Evolutionary conservation across 805 yeast genomes (phyloP), one percentile per base, ranked within the genome.

Genomic region (Wickerhamomyces bisporus): DNA sequence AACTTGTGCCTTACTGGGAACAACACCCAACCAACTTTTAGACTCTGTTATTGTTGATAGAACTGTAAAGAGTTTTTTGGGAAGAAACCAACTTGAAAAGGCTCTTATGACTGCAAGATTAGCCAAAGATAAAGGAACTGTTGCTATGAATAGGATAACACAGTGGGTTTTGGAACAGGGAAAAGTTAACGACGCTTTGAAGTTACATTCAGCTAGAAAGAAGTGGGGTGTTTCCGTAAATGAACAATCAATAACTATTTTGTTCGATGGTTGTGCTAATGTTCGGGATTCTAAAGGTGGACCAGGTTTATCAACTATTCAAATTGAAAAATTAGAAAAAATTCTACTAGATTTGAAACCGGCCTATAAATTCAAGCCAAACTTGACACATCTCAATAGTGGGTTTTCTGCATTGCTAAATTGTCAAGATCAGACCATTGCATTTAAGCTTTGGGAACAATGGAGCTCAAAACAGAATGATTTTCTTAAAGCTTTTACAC

Each of bases 81-180:
- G 60, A 15, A 57, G 73, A 36, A 76, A 66, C 37, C 75, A 73
- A 26, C 43, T 66, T 0, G 65, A 62, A 24, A 72, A 83, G 40
- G 89, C 89, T 0, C 40, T 70, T 19, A 65, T 64, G 46, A 55
- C 78, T n/a, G 63, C 73, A 4, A 63, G 68, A 30, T 43, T 77
- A 11, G 75, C 82, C 0, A 57, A 64, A 21, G 52, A 51, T 3
- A 66, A 68, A 26, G 86, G 84, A 8, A 47, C 66, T 0, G 84
- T 78, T 24, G 84, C 77, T 1, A 71, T 77, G 75, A 84, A 85
- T 45, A 66, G 71, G n/a, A 65, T 84, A 0, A 54, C 78, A 50
- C 68, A 71, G 42, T 70, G 76, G 64, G 62, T 69, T 30, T 57
- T 80, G 4, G 55, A 55, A 7, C 50, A 51, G 1, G 48, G 62